Conservation (phyloP, 2,329 filamentous ascomycete genomes). For the Orbilia oligospora region DNA sequence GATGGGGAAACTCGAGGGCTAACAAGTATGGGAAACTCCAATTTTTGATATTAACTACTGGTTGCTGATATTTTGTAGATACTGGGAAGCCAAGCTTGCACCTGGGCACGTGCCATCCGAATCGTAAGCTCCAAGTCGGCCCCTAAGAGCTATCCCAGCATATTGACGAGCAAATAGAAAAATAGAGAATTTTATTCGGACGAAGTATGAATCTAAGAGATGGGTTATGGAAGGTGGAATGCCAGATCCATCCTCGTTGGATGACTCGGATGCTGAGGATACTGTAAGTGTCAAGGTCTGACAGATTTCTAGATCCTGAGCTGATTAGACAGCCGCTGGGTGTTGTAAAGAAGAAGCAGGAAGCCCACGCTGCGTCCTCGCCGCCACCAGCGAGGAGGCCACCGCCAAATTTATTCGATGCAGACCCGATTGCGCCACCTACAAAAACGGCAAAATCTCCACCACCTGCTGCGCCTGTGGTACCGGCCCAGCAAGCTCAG, state of each 20-base stretch:
- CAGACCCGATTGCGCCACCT: slow-evolving; percentile 75
- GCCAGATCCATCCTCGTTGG: slow-evolving; percentile 90
- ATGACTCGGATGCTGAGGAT: slow-evolving; percentile 88
- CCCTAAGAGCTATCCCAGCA: slow-evolving; percentile 12
- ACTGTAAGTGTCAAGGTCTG: slow-evolving; percentile 75
- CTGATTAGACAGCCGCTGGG: slow-evolving; percentile 72
- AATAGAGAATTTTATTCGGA: slow-evolving; percentile 99
- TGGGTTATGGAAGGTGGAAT: slow-evolving; percentile 99
- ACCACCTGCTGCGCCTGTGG: slow-evolving; percentile 75
- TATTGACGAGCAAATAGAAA: slow-evolving; percentile 71
- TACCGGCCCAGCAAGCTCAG: slow-evolving; percentile 71
- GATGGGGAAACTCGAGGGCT: slow-evolving; percentile 94
- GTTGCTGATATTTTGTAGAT: slow-evolving; percentile 68
- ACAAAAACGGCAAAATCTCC: slow-evolving; percentile 80
- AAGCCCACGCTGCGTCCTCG: slow-evolving; percentile 70
- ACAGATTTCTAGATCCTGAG: slow-evolving; percentile 74
- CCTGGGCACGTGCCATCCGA: slow-evolving; percentile 93
- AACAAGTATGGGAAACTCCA: slow-evolving; percentile 78
- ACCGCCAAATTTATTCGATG: slow-evolving; percentile 82
- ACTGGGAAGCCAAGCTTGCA: slow-evolving; percentile 97
- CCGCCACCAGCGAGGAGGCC: slow-evolving; percentile 65
- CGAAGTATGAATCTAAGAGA: slow-evolving; percentile 98
- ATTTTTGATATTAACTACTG: slow-evolving; percentile 32
- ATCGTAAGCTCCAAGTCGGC: slow-evolving; percentile 70
- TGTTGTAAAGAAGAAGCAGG: slow-evolving; percentile 78